phyloP scores from a whole-genome alignment of 108 stramenopile species.

The Discostella pseudostelligera region DNA sequence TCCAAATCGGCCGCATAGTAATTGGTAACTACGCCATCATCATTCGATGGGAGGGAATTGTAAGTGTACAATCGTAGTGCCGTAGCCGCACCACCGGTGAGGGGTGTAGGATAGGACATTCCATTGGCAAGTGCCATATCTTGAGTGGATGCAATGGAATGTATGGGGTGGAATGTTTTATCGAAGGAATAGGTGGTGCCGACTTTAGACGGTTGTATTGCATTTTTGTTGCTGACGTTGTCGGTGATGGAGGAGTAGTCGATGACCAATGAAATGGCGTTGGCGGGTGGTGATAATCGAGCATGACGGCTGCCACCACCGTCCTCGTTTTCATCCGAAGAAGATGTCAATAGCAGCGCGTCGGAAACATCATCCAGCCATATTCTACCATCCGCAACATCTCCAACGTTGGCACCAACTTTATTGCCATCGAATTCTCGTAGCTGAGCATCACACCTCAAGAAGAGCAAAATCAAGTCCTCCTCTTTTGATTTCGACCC shows the following conservation, averaged over 20 bases:
- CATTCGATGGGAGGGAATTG: slow-evolving; percentile 61
- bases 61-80: slow-evolving; percentile 73
- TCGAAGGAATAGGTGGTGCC: slow-evolving; percentile 35
- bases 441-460: slow-evolving; percentile 56
- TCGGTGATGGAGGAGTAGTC: slow-evolving; percentile 32
- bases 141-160: slow-evolving; percentile 32
- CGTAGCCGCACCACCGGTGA: slow-evolving; percentile 57
- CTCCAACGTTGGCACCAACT: slow-evolving; percentile 48
- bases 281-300: slow-evolving; percentile 59
- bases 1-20: slow-evolving; percentile 71
- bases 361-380: slow-evolving; percentile 59
- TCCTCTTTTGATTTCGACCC: slow-evolving; percentile 70
- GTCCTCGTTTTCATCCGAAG: slow-evolving; percentile 17
- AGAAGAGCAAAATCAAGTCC: slow-evolving; percentile 63
- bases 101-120: slow-evolving; percentile 66
- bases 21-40: slow-evolving; percentile 45
- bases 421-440: slow-evolving; percentile 35
- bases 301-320: not conserved
- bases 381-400: not conserved
- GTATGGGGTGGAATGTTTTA: slow-evolving; percentile 30
- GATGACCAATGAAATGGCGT: slow-evolving; percentile 67
- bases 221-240: slow-evolving; percentile 24
- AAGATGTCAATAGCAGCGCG: slow-evolving; percentile 64
- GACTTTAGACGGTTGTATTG: slow-evolving; percentile 9
- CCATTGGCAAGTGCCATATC: slow-evolving; percentile 71